A percentile compares a stretch with the other conserved stretches of the same genome.
phyloP scores from a whole-genome alignment of 805 yeast species.

The Zygoascus biomembranicola region DNA sequence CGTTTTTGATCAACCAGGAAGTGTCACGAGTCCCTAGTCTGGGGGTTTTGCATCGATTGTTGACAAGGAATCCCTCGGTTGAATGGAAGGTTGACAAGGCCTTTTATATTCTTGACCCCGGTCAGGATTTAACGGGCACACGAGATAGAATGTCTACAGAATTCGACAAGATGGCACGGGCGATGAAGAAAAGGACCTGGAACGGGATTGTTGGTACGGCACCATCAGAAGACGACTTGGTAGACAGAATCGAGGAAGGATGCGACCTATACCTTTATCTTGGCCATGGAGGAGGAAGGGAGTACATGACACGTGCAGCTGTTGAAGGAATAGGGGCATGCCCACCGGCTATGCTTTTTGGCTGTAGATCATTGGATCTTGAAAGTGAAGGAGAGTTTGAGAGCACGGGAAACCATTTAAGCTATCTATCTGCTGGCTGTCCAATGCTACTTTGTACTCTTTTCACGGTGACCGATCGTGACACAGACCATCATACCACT shows the following conservation, averaged over 20 bases:
- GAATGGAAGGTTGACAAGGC: slow-evolving; percentile 30
- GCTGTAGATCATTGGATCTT: slow-evolving; percentile 82
- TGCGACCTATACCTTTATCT: slow-evolving; percentile 59
- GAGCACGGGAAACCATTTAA: slow-evolving; percentile 67
- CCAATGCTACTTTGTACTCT: slow-evolving; percentile 78
- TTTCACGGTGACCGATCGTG: slow-evolving; percentile 98
- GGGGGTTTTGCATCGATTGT: slow-evolving; percentile 33
- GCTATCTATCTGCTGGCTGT: slow-evolving; percentile 72
- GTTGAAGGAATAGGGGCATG: slow-evolving; percentile 37
- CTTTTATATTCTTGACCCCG: slow-evolving; percentile 71
- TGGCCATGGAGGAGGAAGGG: slow-evolving; percentile 98
- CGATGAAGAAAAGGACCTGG: slow-evolving; percentile 32
- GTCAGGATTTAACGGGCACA: slow-evolving; percentile 63
- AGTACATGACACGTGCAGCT: slow-evolving; percentile 51
- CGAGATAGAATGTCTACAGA: slow-evolving; percentile 45
- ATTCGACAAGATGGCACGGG: slow-evolving; percentile 28
- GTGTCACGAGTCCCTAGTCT: slow-evolving; percentile 73
- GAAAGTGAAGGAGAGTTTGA: slow-evolving; percentile 50
- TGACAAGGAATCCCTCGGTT: slow-evolving; percentile 18
- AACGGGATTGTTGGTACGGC: slow-evolving; percentile 41
- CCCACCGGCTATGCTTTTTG: slow-evolving; percentile 50
- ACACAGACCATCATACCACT: slow-evolving; percentile 71
- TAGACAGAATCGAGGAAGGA: slow-evolving; percentile 31
- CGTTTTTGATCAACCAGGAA: slow-evolving; percentile 44
- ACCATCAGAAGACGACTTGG: slow-evolving; percentile 52